Conservation (phyloP, 768 basidiomycete genomes). For the Leccinum barrowsii region DNA sequence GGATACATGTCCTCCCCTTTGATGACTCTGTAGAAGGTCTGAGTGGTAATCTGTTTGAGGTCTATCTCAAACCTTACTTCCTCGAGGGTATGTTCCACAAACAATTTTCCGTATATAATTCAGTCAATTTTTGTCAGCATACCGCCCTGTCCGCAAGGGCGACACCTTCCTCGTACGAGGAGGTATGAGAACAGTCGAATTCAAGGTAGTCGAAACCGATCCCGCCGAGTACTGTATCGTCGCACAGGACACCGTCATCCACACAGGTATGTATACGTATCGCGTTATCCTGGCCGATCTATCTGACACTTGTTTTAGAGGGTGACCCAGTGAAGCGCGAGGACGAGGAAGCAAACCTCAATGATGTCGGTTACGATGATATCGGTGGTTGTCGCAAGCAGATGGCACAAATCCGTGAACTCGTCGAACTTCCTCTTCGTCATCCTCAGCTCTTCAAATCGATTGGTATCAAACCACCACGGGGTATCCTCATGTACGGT, state of each 20-base stretch:
- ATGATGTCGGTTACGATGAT: conserved; percentile 98
- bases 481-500: conserved; percentile 98
- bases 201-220: conserved; percentile 98
- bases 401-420: conserved; percentile 99
- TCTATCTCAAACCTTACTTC: conserved; percentile 99
- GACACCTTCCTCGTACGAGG: conserved; percentile 99
- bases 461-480: conserved; percentile 99
- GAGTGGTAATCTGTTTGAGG: conserved; percentile 97
- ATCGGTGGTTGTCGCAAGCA: conserved; percentile 99
- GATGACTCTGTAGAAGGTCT: conserved; percentile 98
- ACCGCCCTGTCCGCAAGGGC: conserved; percentile 93
- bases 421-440: conserved; percentile 95
- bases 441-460: conserved; percentile 99
- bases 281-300: neutral
- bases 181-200: conserved; percentile 97
- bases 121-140: conserved; percentile 45
- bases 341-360: conserved; percentile 95
- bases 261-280: conserved; percentile 53
- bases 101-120: neutral
- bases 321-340: conserved; percentile 99
- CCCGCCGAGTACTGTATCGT: conserved; percentile 98
- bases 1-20: conserved; percentile 94
- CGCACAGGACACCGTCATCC: conserved; percentile 97
- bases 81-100: conserved; percentile 64
- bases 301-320: conserved; percentile 47